phyloP scores from a whole-genome alignment of 371 early-diverging fungal species.

The Actinomortierella ambigua region DNA sequence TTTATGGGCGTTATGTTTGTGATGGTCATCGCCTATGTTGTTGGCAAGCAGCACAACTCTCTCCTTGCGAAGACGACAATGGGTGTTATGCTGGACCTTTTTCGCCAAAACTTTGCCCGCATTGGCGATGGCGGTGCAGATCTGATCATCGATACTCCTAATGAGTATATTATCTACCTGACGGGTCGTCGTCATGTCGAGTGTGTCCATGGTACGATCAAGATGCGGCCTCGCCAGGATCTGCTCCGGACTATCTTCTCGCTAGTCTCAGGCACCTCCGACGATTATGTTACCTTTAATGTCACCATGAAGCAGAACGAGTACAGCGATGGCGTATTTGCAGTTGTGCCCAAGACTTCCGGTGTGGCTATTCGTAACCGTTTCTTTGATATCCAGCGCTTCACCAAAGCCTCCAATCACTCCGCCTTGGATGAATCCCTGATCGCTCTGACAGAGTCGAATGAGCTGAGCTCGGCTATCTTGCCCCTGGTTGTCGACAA shows the following conservation, averaged over 20 bases:
- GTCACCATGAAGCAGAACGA: slow-evolving; percentile 42
- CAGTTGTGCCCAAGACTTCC: slow-evolving; percentile 29
- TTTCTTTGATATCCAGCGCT: slow-evolving; percentile 26
- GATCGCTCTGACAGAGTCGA: slow-evolving; percentile 42
- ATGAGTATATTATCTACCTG: slow-evolving; percentile 46
- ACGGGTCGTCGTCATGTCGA: slow-evolving; percentile 43
- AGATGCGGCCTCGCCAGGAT: slow-evolving; percentile 46
- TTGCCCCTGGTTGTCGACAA: slow-evolving; percentile 27
- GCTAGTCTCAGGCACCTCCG: slow-evolving; percentile 15
- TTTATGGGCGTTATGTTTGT: slow-evolving; percentile 24
- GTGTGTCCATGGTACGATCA: slow-evolving; percentile 42
- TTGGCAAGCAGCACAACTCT: slow-evolving; percentile 40
- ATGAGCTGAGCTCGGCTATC: slow-evolving; percentile 34
- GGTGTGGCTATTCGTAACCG: slow-evolving; percentile 28
- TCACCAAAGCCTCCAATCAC: slow-evolving; percentile 42
- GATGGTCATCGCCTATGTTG: slow-evolving; percentile 22
- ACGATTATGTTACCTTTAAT: slow-evolving; percentile 35
- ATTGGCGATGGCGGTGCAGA: slow-evolving; percentile 43
- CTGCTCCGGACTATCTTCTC: slow-evolving; percentile 31
- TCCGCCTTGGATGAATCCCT: slow-evolving; percentile 14
- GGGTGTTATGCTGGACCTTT: slow-evolving; percentile 43
- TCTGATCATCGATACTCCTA: slow-evolving; percentile 36
- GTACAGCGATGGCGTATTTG: slow-evolving; percentile 44
- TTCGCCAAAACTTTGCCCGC: slow-evolving; percentile 42
- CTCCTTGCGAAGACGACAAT: slow-evolving; percentile 42